Percentiles rank a stretch among this genome's conserved stretches.
Conservation (phyloP, 2,329 filamentous ascomycete genomes). For the Scleromitrula shiraiana region DNA sequence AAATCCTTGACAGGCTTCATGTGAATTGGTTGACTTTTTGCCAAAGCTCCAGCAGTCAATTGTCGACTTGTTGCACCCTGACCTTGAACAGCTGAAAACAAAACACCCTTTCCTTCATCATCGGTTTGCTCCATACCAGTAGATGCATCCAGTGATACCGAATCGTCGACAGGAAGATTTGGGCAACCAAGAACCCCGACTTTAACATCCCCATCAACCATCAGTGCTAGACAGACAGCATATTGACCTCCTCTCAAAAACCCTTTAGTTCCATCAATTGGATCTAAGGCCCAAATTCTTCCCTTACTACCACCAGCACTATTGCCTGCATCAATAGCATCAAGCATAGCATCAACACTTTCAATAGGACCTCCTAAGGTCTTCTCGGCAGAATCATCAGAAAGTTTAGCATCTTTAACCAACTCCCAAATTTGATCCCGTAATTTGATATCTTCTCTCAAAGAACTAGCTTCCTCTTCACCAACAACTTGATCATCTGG, state of each 20-base stretch:
- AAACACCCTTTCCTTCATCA: slow-evolving; percentile 68
- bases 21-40: slow-evolving; percentile 53
- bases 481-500: slow-evolving; percentile 86
- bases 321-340: slow-evolving; percentile 58
- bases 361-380: slow-evolving; percentile 62
- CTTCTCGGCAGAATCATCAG: slow-evolving; percentile 55
- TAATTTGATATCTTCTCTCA: slow-evolving; percentile 63
- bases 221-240: slow-evolving; percentile 83
- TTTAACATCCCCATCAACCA: slow-evolving; percentile 89
- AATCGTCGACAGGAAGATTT: slow-evolving; percentile 84
- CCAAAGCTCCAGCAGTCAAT: slow-evolving; percentile 49
- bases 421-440: slow-evolving; percentile 76
- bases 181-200: slow-evolving; percentile 93
- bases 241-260: slow-evolving; percentile 96
- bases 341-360: slow-evolving; percentile 58
- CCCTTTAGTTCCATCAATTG: slow-evolving; percentile 96
- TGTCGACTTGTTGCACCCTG: slow-evolving; percentile 75
- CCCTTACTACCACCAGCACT: slow-evolving; percentile 65
- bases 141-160: slow-evolving; percentile 58
- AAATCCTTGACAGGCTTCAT: slow-evolving; percentile 76
- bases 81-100: slow-evolving; percentile 78
- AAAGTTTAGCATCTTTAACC: slow-evolving; percentile 63
- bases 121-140: slow-evolving; percentile 69
- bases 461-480: slow-evolving; percentile 81
- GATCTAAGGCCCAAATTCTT: slow-evolving; percentile 92